Evolutionary conservation across 257 asterid genomes (phyloP).

Genomic region (Anisodus acutangulus): DNA sequence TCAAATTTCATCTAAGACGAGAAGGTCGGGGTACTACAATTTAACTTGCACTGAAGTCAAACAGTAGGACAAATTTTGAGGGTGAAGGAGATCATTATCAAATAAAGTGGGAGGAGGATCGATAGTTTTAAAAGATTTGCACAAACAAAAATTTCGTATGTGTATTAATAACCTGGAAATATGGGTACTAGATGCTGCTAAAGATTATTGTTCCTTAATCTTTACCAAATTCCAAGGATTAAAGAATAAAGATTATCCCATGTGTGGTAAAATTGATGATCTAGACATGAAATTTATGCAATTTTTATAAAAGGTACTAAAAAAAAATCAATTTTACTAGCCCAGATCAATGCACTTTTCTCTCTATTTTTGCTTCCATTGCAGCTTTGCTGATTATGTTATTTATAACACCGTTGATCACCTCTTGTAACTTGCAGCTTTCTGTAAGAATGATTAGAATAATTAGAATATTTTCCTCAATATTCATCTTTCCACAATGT

Average conservation of each 20-base stretch:
- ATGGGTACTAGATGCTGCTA: neutral
- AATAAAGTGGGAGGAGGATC: neutral
- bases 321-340: neutral
- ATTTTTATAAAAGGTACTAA: neutral
- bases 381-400: neutral
- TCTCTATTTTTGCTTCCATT: neutral
- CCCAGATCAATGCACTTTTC: neutral
- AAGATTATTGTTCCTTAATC: neutral
- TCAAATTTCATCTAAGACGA: neutral
- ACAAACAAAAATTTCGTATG: neutral
- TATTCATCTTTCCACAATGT: no score
- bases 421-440: neutral
- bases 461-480: no score
- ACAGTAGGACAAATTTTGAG: no score
- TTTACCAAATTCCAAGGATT: neutral
- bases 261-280: neutral
- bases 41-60: neutral
- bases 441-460: no score
- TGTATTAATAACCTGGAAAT: neutral
- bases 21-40: neutral
- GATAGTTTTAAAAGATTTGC: neutral
- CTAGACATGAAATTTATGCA: neutral
- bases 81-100: no score
- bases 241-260: neutral
- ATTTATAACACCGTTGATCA: neutral